Evolutionary conservation across 805 yeast species (phyloP), one percentile per base, ranked within the genome.

Genomic region (Pichia manshurica): DNA sequence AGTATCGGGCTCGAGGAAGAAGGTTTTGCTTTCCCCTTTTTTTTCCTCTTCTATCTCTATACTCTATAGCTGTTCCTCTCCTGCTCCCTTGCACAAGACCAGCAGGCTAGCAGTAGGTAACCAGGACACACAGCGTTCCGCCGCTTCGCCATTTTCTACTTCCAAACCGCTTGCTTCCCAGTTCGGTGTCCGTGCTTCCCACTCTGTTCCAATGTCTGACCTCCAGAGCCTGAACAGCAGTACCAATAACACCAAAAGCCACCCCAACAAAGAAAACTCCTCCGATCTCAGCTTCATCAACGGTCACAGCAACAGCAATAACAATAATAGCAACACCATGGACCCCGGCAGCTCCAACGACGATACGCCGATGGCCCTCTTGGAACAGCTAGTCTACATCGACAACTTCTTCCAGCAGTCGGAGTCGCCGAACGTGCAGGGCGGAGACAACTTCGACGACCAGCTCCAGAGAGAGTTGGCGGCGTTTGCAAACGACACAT

Each of bases 401-500:
- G 95, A 85, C 60, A 83, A 82, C 52, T 83, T 84, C 58, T 77
- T 85, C 71, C 79, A 80, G 5, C 77, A 74, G 31, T 65, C 46
- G 3, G 63, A 61, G 19, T 44, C 55, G 3, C 49, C 57, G 1
- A 41, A 23, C 13, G 43, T 39, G 15, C 48, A 46, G 25, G 35
- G 39, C 20, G 70, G 44, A 69, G 66, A 63, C 55, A 67, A 68
- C 34, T 67, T 76, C 23, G 81, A 77, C 54, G 80, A 76, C 51
- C 74, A 77, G 44, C 56, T 77, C 22, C 74, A 79, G 5, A 78
- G 77, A 16, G 93, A 85, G 58, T 71, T 85, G 53, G 85, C 87
- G 16, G 90, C 89, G 1, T 85, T 85, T 72, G 91, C 90, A 0
- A 90, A 84, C 56, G 90, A 84, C 50, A 75, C 87, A 2, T 85